Evolutionary conservation across 805 yeast genomes (phyloP).

Genomic region (Cyberlindnera mississippiensis): DNA sequence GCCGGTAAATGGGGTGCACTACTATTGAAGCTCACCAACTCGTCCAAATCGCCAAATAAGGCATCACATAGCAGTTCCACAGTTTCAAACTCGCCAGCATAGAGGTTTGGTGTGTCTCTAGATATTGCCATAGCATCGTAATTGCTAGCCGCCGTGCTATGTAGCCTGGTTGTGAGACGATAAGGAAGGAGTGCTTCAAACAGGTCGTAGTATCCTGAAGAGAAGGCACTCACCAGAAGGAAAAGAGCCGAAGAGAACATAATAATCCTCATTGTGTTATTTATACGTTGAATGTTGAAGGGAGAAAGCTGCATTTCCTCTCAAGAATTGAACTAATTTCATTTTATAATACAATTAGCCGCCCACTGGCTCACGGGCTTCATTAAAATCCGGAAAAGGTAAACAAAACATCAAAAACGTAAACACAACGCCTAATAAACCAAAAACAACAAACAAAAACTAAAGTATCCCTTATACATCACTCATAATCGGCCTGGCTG

Average conservation of each 20-base stretch:
- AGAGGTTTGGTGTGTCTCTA: slow-evolving; percentile 3
- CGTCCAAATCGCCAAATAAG: slow-evolving; percentile 15
- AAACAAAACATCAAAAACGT: not conserved
- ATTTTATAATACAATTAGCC: slow-evolving; percentile 5
- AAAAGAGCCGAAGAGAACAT: not conserved
- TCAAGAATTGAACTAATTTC: no score
- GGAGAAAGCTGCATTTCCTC: no score
- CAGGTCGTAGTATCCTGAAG: slow-evolving; percentile 4
- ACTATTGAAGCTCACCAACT: slow-evolving; percentile 10
- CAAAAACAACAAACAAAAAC: not conserved
- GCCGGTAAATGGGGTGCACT: slow-evolving; percentile 6
- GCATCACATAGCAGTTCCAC: slow-evolving; percentile 13
- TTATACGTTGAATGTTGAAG: no score
- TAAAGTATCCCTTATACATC: not conserved
- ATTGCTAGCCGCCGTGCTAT: slow-evolving; percentile 7
- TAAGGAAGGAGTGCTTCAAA: slow-evolving; percentile 1
- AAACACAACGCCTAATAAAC: not conserved
- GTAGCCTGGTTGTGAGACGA: not conserved
- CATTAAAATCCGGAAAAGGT: not conserved
- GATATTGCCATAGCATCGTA: not conserved
- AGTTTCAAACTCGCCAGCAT: slow-evolving; percentile 12
- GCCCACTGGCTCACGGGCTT: not conserved
- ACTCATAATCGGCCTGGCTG: slow-evolving; percentile 8
- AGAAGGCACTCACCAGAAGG: not conserved
- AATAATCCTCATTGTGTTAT: not conserved